A percentile compares a stretch with the other conserved stretches of the same genome.
phyloP scores from a whole-genome alignment of 1,284 basidiomycete genomes.

The Microstroma glucosiphilum region DNA sequence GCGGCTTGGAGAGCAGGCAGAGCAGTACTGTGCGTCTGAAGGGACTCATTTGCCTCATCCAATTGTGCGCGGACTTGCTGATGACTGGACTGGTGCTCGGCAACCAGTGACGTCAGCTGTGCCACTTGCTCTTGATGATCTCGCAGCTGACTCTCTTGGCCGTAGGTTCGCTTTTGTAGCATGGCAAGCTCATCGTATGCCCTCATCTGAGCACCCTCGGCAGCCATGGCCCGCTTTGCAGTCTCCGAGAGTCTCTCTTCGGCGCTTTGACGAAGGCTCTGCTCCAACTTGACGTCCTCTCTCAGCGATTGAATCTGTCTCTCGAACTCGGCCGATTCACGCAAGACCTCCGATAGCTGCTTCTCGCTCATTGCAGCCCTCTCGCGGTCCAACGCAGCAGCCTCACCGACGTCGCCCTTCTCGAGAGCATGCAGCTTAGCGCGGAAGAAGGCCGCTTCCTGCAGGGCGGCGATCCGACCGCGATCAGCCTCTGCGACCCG shows the following conservation, averaged over 20 bases:
- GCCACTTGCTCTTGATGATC: constrained; percentile 74
- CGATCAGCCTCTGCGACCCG: constrained; percentile 75
- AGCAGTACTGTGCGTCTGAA: constrained; percentile 77
- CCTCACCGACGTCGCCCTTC: constrained; percentile 62
- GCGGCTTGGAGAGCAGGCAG: constrained; percentile 78
- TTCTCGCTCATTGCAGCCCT: constrained; percentile 73
- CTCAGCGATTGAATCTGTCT: constrained; percentile 58
- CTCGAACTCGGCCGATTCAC: constrained; percentile 67
- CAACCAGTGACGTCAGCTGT: constrained; percentile 66
- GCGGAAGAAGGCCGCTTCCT: constrained; percentile 94
- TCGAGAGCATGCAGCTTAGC: constrained; percentile 86
- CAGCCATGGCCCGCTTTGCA: constrained; percentile 68
- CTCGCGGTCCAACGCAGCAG: constrained; percentile 67
- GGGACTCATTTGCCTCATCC: constrained; percentile 56
- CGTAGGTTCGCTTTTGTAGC: constrained; percentile 63
- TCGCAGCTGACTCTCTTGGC: constrained; percentile 65
- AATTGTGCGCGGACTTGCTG: constrained; percentile 63
- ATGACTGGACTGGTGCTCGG: constrained; percentile 75
- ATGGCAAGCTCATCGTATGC: constrained; percentile 66
- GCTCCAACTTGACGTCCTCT: constrained; percentile 59
- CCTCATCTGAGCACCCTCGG: constrained; percentile 72
- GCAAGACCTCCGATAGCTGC: constrained; percentile 66
- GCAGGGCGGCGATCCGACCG: constrained; percentile 69
- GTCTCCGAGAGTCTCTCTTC: constrained; percentile 76
- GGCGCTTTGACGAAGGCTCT: constrained; percentile 62